Conservation (phyloP, 2,329 filamentous ascomycete genomes). For the Pestalotiopsis sp. region DNA sequence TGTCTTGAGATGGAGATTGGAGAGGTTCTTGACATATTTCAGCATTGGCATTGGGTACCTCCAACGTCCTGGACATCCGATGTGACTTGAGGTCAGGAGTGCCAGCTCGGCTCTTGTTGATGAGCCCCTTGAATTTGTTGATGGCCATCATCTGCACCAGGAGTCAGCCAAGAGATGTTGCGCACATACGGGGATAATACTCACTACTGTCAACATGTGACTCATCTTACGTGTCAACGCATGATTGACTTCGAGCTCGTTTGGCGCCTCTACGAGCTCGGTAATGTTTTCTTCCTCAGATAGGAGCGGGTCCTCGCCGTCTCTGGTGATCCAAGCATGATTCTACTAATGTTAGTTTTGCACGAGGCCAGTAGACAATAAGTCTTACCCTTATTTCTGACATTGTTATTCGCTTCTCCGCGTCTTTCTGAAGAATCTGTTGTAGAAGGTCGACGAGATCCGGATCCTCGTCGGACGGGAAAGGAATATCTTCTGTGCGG, state of each 20-base stretch:
- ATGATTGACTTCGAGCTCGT: constrained; percentile 84
- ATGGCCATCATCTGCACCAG: constrained; percentile 79
- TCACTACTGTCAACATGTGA: constrained; percentile 79
- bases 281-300: constrained; percentile 84
- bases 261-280: constrained; percentile 78
- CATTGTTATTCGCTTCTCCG: constrained; percentile 81
- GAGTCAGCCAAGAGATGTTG: constrained; percentile 9
- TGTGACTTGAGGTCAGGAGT: constrained; percentile 40
- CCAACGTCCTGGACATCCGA: constrained; percentile 19
- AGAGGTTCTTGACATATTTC: neutral
- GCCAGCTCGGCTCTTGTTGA: constrained; percentile 48
- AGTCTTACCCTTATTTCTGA: constrained; percentile 72
- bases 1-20: neutral
- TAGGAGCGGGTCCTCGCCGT: constrained; percentile 76
- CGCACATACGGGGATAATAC: constrained; percentile 20
- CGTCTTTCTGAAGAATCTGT: constrained; percentile 81
- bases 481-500: constrained; percentile 64
- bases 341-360: constrained; percentile 53
- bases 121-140: constrained; percentile 78
- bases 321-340: constrained; percentile 90
- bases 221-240: constrained; percentile 91
- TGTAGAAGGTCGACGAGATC: constrained; percentile 75
- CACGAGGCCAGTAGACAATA: neutral
- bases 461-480: constrained; percentile 65
- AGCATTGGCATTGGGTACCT: constrained; percentile 15